phyloP scores from a whole-genome alignment of 371 early-diverging fungal species.

The Apophysomyces sp. region DNA sequence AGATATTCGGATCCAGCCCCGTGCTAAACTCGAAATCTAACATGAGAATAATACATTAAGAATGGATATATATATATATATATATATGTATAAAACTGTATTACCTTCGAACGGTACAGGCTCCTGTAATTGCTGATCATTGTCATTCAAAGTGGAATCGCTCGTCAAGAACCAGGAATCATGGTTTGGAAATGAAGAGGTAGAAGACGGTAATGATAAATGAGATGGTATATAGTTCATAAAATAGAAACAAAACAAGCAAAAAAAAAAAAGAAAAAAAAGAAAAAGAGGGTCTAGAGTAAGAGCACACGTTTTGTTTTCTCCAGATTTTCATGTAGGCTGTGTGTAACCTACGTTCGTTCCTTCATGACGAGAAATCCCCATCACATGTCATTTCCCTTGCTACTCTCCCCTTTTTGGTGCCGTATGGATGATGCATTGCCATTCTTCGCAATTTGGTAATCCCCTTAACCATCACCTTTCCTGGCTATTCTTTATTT shows the following conservation, averaged over 20 bases:
- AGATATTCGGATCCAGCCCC: constrained; percentile 19
- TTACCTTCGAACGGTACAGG: constrained; percentile 37
- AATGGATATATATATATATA: not conserved
- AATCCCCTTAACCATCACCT: not conserved
- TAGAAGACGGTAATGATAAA: not conserved
- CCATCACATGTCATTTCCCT: not conserved
- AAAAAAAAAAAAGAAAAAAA: not conserved
- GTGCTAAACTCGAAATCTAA: constrained; percentile 29
- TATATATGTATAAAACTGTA: too few species aligned
- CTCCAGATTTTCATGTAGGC: constrained; percentile 2
- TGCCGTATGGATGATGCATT: not conserved
- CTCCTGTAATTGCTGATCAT: constrained; percentile 15
- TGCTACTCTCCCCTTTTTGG: not conserved
- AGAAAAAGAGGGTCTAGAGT: not conserved
- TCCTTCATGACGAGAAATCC: not conserved
- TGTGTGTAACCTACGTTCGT: not conserved
- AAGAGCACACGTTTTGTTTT: not conserved
- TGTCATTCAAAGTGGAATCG: constrained; percentile 4
- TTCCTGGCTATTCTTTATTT: not conserved
- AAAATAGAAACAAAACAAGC: not conserved
- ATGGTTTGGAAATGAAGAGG: not conserved
- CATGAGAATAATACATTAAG: not conserved
- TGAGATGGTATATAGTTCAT: not conserved
- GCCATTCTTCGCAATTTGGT: constrained; percentile 4
- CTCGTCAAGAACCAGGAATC: constrained; percentile 5